Percentiles rank a stretch among this genome's conserved stretches.
phyloP scores from a whole-genome alignment of 805 yeast genomes.

The Saccharomycopsis oosterbeekiorum region DNA sequence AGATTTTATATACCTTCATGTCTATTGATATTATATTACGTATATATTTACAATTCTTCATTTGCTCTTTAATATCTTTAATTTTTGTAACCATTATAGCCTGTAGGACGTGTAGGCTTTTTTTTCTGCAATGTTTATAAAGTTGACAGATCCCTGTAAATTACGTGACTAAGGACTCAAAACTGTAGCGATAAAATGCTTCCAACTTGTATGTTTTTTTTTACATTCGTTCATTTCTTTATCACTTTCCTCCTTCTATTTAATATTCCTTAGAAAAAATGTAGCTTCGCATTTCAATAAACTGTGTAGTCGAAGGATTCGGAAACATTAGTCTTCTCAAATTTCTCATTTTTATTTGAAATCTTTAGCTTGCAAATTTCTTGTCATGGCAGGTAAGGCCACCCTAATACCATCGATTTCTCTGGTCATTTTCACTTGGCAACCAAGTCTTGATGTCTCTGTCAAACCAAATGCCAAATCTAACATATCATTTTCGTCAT shows the following conservation, averaged over 20 bases:
- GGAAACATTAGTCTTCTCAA: not conserved
- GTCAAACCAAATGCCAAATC: conserved; percentile 96
- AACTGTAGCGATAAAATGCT: too few species aligned
- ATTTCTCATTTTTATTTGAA: conserved; percentile 32
- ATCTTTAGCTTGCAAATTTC: conserved; percentile 79
- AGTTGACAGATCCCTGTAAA: too few species aligned
- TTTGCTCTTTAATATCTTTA: not conserved
- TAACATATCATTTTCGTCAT: conserved; percentile 97
- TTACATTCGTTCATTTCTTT: too few species aligned
- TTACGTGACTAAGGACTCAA: too few species aligned
- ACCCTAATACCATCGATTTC: conserved; percentile 89
- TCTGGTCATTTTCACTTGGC: conserved; percentile 84
- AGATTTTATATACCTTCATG: not conserved
- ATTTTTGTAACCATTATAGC: too few species aligned
- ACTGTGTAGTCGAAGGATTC: too few species aligned
- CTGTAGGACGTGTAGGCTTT: too few species aligned
- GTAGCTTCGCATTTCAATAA: too few species aligned
- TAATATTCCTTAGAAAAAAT: not conserved
- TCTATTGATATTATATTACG: not conserved
- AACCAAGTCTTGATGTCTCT: conserved; percentile 92
- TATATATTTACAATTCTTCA: not conserved
- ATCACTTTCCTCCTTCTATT: too few species aligned
- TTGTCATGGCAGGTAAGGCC: conserved; percentile 94
- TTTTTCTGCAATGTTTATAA: not conserved
- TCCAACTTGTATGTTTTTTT: too few species aligned